A percentile compares a stretch with the other conserved stretches of the same genome.
phyloP scores from a whole-genome alignment of 306 rosid species.

The Alnus glutinosa region DNA sequence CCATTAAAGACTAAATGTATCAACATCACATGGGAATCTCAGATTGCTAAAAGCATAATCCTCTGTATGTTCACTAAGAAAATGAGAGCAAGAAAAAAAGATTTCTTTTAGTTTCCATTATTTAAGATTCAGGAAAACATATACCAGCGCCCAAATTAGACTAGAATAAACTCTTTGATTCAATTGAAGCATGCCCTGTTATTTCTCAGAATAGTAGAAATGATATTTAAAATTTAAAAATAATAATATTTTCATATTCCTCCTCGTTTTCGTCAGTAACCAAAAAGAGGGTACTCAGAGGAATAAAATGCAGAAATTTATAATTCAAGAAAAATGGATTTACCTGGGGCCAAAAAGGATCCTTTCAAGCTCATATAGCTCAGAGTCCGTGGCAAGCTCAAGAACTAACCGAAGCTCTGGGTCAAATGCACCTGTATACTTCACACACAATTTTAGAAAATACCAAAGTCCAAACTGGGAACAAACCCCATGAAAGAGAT shows the following conservation, averaged over 20 bases:
- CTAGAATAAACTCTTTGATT: background rate
- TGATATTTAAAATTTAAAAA: background rate
- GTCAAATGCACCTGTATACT: slow-evolving; percentile 52
- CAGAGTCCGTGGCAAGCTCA: slow-evolving; percentile 82
- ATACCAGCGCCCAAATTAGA: background rate
- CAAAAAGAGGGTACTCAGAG: background rate
- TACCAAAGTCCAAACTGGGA: background rate
- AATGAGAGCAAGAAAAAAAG: background rate
- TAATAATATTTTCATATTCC: background rate
- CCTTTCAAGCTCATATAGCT: slow-evolving; percentile 70
- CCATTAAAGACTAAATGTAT: background rate
- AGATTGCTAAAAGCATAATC: background rate
- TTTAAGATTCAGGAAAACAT: background rate
- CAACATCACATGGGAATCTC: slow-evolving; percentile 12
- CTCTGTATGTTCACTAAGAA: background rate
- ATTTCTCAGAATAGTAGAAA: background rate
- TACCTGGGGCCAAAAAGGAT: slow-evolving; percentile 90
- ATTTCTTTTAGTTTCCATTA: no score
- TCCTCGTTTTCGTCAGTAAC: background rate
- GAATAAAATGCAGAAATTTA: no score
- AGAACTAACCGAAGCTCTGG: slow-evolving; percentile 74
- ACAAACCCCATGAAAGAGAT: background rate
- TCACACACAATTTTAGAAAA: background rate
- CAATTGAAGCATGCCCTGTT: background rate
- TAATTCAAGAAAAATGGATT: background rate